Base-by-base conservation (phyloP, 257 asterid species). In the Plectranthus barbatus region DNA sequence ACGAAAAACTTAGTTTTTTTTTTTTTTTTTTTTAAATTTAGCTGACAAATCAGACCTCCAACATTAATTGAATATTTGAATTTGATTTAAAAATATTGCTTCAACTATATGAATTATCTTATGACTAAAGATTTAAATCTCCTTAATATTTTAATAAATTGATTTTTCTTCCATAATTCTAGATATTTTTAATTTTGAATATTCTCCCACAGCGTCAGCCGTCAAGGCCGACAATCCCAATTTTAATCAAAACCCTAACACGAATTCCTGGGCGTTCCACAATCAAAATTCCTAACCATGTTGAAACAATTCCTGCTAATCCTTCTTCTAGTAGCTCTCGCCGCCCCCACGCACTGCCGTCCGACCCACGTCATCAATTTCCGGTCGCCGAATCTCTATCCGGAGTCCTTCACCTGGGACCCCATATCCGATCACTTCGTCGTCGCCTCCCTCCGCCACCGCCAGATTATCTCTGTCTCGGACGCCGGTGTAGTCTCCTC, bases 351-450 rank as follows among this genome's bases (percentile, higher is more conserved):
- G 1, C 33, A 66, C 54, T 77, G 82, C 55, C 73, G 84, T 11
- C 67, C 52, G 6, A 69, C 52, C 45, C 98, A 91, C 72, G 67
- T 72, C 78, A 83, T 91, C 94, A 77, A 75, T 45, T 81, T 91
- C 90, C 76, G 76, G 31, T 83, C 81, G 54, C 74, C 72, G 0
- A 75, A 84, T 34, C 91, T 86, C 63, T 83, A 69, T 64, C 98
- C 92, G 3, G 77, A 77, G 34, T 86, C 96, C 69, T 77, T 88
- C 82, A 24, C 74, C 5, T 91, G 94, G 94, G 98, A 91, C 48
- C 84, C 83, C 0, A 78, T 71, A 39, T 79, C 79, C 50, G 88
- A 91, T 12, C 98, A 91, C 82, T 91, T 91, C 79, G 55, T 91
- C 56, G 77, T 70, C 51, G 89, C 83, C 65, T 85, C 95, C 11